Percentiles rank a stretch among this genome's conserved stretches.
Evolutionary conservation across 345 rosid species (phyloP).

Genomic region (Stellera chamaejasme): DNA sequence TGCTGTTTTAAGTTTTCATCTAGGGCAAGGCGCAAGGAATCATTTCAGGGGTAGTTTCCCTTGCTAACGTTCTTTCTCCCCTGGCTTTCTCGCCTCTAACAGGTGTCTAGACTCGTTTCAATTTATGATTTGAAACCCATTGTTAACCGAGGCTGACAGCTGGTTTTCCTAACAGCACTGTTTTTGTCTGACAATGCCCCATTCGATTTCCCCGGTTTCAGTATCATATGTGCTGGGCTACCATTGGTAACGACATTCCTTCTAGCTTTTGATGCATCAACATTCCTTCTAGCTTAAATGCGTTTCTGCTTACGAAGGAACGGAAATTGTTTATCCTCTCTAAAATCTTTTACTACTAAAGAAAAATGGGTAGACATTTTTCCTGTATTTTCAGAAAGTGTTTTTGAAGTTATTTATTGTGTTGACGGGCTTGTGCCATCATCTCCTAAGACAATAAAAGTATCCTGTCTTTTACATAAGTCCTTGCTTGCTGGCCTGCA

Average conservation of each 20-base stretch:
- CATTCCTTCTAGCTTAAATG: background rate
- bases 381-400: background rate
- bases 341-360: no score
- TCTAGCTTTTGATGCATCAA: no score
- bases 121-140: background rate
- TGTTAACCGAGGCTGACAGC: conserved; percentile 1
- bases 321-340: no score
- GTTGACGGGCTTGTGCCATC: no score
- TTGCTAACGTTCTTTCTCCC: conserved; percentile 62
- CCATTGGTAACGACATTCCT: conserved; percentile 40
- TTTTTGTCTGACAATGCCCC: conserved; percentile 73
- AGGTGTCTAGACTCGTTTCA: conserved; percentile 25
- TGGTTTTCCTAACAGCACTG: conserved; percentile 37
- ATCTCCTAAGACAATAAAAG: no score
- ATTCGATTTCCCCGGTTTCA: conserved; percentile 72
- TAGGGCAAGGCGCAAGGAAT: conserved; percentile 90
- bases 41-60: conserved; percentile 62
- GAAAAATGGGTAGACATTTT: no score
- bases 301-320: no score
- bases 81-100: conserved; percentile 67
- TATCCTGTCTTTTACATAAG: no score
- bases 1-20: background rate
- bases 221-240: conserved; percentile 61
- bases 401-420: background rate
- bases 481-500: no score